Conservation (phyloP, 2,329 filamentous ascomycete species). For the Pseudopithomyces maydicus region DNA sequence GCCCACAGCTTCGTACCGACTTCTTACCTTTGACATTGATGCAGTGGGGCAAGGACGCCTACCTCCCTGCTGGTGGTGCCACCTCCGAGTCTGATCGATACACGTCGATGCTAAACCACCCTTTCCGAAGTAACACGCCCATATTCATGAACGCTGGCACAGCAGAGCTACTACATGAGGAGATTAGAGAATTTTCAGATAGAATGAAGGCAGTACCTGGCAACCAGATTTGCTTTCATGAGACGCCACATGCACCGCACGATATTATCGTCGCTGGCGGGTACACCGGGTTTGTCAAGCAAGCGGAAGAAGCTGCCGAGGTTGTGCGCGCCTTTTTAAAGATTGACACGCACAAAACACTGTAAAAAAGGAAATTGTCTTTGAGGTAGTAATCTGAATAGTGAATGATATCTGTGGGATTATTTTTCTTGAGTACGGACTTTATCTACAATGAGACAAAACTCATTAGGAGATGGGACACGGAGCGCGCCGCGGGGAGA, state of each 20-base stretch:
- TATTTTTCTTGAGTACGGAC: too few species aligned
- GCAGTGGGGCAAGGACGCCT: conserved; percentile 46
- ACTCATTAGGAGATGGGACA: too few species aligned
- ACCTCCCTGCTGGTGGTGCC: conserved; percentile 14
- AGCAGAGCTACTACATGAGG: conserved; percentile 44
- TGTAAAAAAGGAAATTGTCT: too few species aligned
- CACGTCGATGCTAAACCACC: conserved; percentile 37
- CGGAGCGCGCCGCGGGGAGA: too few species aligned
- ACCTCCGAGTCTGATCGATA: conserved; percentile 29
- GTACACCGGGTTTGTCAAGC: conserved; percentile 44
- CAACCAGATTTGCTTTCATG: conserved; percentile 41
- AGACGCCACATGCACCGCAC: conserved; percentile 45
- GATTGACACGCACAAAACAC: too few species aligned
- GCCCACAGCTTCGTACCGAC: conserved; percentile 35
- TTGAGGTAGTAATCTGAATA: too few species aligned
- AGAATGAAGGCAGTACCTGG: conserved; percentile 32
- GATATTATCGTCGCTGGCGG: conserved; percentile 41
- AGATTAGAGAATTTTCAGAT: conserved; percentile 37
- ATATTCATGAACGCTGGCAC: conserved; percentile 43
- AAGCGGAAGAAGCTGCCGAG: conserved; percentile 8
- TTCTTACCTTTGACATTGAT: conserved; percentile 40
- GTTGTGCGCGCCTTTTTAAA: too few species aligned
- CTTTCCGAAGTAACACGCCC: conserved; percentile 39
- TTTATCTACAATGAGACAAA: too few species aligned
- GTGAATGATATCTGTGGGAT: too few species aligned